Base-by-base conservation (phyloP, 306 rosid species). In the Lagenaria siceraria region DNA sequence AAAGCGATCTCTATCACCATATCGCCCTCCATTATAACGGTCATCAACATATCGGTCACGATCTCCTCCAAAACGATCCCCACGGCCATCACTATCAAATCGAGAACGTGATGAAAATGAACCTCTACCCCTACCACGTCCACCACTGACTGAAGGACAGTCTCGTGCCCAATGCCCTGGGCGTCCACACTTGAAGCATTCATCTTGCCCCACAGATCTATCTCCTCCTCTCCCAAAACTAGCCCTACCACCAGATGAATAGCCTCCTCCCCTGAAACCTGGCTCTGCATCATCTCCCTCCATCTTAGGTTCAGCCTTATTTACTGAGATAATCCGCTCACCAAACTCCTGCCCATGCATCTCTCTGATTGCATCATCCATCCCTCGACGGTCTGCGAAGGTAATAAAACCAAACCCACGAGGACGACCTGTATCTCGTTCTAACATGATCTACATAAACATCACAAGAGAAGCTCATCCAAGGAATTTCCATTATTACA, bases 121-220 rank as follows among this genome's bases (percentile, higher is more conserved):
- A 60, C 88, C 84, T 53, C 90, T 87, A 73, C 90, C 89, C 22
- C 93, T 76, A 80, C 96, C 93, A 36, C 89, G 88, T 43, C 88
- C 91, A 49, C 96, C 96, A 35, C 92, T 87, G 1, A 86, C 86
- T 73, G 83, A 87, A 74, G 99, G 92, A 74, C 98, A 96, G 77
- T 96, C 99, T 73, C 97, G 86, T 31, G 98, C 99, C 99, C 98
- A 96, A 40, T 96, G 99, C 59, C 99, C 99, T 24, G 97, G 87
- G 69, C 96, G 97, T 46, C 99, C 98, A 80, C 97, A 96, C 80
- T 90, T 92, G 83, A 92, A 96, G 87, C 98, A 90, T 74, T 95
- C 98, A 86, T 96, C 96, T 84, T 89, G 97, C 58, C 97, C 93
- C 25, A 84, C 69, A 60, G 87, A 72, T 88, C 96, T 87, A 63